Base-by-base conservation (phyloP, 106 monocot species). In the Amphibolis antarctica region DNA sequence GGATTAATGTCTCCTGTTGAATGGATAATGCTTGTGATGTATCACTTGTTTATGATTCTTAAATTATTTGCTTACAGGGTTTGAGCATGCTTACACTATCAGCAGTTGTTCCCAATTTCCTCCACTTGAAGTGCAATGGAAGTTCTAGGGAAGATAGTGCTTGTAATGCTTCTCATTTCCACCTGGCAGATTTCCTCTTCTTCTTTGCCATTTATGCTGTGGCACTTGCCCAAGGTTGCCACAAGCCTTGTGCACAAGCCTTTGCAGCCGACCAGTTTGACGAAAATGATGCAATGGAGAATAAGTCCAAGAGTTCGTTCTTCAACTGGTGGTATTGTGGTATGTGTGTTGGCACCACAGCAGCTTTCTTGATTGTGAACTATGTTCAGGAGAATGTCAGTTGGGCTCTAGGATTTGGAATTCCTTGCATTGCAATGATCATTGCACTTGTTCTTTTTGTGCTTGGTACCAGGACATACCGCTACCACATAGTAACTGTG, bases 211-310 rank as follows among this genome's bases (percentile, higher is more conserved):
- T 78, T 5, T 78, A 78, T 21, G 23, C 62, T 1, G 68, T 74
- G 42, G 78, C 73, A 22, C 42, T 78, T 44, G 78, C 73, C 12
- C 78, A 78, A 53, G 78, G 78, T 14, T 63, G 62, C 28, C 74
- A 74, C 25, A 73, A 73, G 54, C 73, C 78, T 18, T 74, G 73
- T 52, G 55, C 67, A 36, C 78, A 69, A 50, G 78, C 78, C 7
- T 78, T 78, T 45, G 78, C 73, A 12, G 78, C 78, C 17, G 78
- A 78, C 46, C 78, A 78, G 49, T 78, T 78, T 31, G 78, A 78
- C 21, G 78, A 73, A 58, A 58, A 28, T 21, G 78, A 78, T 25
- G 42, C 64, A 0, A 42, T 69, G 20, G 78, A 78, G 23, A 22
- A 21, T 23, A 53, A 44, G 7, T 46, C 73, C 10, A 79, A 63